Evolutionary conservation across 805 yeast genomes (phyloP).

Genomic region (Metschnikowia koreensis): DNA sequence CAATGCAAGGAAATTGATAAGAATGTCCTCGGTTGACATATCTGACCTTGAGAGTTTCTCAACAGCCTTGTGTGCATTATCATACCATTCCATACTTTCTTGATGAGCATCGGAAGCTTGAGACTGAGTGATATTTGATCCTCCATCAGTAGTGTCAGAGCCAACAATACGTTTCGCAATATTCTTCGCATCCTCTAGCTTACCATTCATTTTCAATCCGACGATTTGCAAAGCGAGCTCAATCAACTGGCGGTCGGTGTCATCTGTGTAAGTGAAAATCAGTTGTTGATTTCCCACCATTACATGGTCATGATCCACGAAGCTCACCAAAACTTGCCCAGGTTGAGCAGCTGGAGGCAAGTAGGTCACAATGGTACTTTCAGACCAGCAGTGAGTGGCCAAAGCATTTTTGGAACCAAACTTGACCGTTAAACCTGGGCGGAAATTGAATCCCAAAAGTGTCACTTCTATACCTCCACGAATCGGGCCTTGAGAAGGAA

Average conservation of each 20-base stretch:
- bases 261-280: conserved; percentile 89
- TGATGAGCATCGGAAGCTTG: conserved; percentile 16
- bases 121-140: conserved; percentile 23
- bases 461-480: conserved; percentile 97
- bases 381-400: conserved; percentile 95
- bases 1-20: conserved; percentile 51
- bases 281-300: conserved; percentile 44
- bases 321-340: conserved; percentile 90
- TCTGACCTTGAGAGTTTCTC: conserved; percentile 45
- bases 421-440: conserved; percentile 76
- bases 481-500: conserved; percentile 94
- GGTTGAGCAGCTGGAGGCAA: conserved; percentile 88
- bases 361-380: conserved; percentile 87
- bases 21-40: conserved; percentile 48
- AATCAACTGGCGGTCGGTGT: conserved; percentile 89
- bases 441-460: conserved; percentile 80
- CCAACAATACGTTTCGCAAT: conserved; percentile 91
- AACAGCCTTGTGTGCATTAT: conserved; percentile 51
- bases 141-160: conserved; percentile 33
- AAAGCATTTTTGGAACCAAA: conserved; percentile 80
- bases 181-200: conserved; percentile 89
- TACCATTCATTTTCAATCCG: conserved; percentile 95
- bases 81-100: conserved; percentile 46
- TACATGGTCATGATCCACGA: conserved; percentile 50
- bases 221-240: conserved; percentile 96